Percentiles rank a stretch among this genome's conserved stretches.
Conservation (phyloP, 208 protist genomes). For the Lotmaria passim region DNA sequence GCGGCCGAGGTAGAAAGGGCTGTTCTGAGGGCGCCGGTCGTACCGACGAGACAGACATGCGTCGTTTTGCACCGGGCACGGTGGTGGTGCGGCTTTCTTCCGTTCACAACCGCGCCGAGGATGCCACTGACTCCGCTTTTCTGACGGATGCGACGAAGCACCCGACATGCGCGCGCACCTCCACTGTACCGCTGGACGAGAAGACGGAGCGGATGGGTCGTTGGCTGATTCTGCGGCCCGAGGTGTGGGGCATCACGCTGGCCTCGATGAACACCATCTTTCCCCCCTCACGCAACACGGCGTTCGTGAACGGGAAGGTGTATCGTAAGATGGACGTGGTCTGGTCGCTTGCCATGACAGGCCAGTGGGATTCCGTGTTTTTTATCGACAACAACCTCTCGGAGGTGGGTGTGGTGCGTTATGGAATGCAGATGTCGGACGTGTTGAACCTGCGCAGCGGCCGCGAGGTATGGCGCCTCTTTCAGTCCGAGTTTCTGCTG, state of each 20-base stretch:
- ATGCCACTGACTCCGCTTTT: conserved; percentile 43
- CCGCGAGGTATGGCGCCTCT: conserved; percentile 54
- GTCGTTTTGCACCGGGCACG: conserved; percentile 38
- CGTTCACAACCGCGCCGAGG: conserved; percentile 42
- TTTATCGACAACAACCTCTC: conserved; percentile 90
- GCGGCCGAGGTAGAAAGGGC: background rate
- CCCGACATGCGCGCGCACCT: conserved; percentile 33
- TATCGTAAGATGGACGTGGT: conserved; percentile 88
- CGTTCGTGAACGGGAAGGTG: conserved; percentile 75
- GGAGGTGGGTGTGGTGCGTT: conserved; percentile 74
- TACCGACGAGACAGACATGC: conserved; percentile 25
- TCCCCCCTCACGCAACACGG: conserved; percentile 61
- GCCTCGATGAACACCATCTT: conserved; percentile 67
- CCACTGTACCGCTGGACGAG: conserved; percentile 29
- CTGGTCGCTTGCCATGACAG: conserved; percentile 75
- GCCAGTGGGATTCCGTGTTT: conserved; percentile 82
- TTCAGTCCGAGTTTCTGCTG: conserved; percentile 66
- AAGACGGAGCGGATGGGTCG: conserved; percentile 44
- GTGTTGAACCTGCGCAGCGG: conserved; percentile 48
- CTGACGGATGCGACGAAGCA: conserved; percentile 21
- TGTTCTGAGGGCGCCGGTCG: background rate
- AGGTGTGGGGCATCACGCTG: conserved; percentile 80
- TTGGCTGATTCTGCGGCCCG: conserved; percentile 79
- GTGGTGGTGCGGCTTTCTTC: conserved; percentile 63
- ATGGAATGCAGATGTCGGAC: conserved; percentile 63